phyloP scores from a whole-genome alignment of 176 grass and related monocot species.

The Triticum monococcum region DNA sequence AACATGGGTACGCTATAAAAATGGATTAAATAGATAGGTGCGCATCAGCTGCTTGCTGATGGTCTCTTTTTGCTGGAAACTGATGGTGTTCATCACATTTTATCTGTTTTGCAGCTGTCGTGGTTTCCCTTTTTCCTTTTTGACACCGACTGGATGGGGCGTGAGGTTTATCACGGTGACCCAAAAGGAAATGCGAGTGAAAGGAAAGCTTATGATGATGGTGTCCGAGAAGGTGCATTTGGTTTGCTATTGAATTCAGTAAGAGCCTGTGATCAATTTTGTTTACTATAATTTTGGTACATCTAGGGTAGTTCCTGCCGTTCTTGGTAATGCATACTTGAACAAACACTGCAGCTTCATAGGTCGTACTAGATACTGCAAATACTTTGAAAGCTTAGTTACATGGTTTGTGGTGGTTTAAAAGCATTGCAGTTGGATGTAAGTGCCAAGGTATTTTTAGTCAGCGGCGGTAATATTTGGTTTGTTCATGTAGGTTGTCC shows the following conservation, averaged over 20 bases:
- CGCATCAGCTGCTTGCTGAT: background rate
- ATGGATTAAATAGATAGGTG: background rate
- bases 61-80: background rate
- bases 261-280: conserved; percentile 51
- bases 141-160: conserved; percentile 99
- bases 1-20: conserved; percentile 71
- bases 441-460: background rate
- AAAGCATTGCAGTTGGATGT: background rate
- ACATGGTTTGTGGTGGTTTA: background rate
- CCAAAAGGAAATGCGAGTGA: conserved; percentile 75
- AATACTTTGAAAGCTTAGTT: background rate
- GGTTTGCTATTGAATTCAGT: conserved; percentile 99
- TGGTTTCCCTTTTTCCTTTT: conserved; percentile 99
- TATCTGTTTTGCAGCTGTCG: conserved; percentile 62
- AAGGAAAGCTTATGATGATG: conserved; percentile 64
- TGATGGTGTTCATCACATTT: conserved; percentile 19
- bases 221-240: conserved; percentile 99
- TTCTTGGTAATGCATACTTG: background rate
- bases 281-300: conserved; percentile 5
- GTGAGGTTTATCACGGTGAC: conserved; percentile 93
- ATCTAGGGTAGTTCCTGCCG: background rate
- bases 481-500: conserved; percentile 61
- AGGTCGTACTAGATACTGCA: background rate
- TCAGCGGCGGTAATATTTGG: conserved; percentile 9
- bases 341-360: background rate